Evolutionary conservation across 2,329 filamentous ascomycete species (phyloP).

Genomic region (Tolypocladium sp.): DNA sequence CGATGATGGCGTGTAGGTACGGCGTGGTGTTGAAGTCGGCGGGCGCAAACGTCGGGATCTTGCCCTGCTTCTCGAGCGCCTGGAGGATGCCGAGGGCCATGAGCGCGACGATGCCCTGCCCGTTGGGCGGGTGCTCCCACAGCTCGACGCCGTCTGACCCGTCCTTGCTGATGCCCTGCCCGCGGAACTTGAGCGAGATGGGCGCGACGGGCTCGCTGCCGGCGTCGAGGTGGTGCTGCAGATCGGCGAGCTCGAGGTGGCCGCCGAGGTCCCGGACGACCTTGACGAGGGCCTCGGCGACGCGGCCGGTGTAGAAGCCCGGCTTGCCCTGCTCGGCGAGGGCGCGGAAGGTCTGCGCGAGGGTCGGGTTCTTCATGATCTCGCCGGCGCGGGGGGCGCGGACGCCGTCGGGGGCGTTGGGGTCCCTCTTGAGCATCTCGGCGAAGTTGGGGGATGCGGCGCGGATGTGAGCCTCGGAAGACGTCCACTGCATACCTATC

Average conservation of each 20-base stretch:
- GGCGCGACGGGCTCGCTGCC: slow-evolving; percentile 75
- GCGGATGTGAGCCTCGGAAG: slow-evolving; percentile 53
- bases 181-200: slow-evolving; percentile 71
- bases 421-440: slow-evolving; percentile 80
- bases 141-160: slow-evolving; percentile 76
- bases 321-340: slow-evolving; percentile 75
- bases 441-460: slow-evolving; percentile 73
- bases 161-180: too few species aligned
- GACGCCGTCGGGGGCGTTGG: slow-evolving; percentile 56
- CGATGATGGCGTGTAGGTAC: slow-evolving; percentile 81
- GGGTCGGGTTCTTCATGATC: slow-evolving; percentile 74
- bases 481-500: slow-evolving; percentile 61
- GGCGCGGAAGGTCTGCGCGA: slow-evolving; percentile 73
- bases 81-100: slow-evolving; percentile 92
- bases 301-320: slow-evolving; percentile 81
- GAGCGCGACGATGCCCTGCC: slow-evolving; percentile 88
- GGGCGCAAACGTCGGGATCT: slow-evolving; percentile 61
- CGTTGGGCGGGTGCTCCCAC: slow-evolving; percentile 96
- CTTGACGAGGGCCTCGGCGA: slow-evolving; percentile 73
- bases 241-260: slow-evolving; percentile 67
- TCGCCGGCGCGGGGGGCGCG: slow-evolving; percentile 74
- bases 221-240: slow-evolving; percentile 60
- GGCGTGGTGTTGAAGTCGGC: slow-evolving; percentile 72
- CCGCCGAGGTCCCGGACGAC: slow-evolving; percentile 71
- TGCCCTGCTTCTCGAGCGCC: slow-evolving; percentile 66